Conservation (phyloP, 768 basidiomycete species). For the Mycena latifolia region DNA sequence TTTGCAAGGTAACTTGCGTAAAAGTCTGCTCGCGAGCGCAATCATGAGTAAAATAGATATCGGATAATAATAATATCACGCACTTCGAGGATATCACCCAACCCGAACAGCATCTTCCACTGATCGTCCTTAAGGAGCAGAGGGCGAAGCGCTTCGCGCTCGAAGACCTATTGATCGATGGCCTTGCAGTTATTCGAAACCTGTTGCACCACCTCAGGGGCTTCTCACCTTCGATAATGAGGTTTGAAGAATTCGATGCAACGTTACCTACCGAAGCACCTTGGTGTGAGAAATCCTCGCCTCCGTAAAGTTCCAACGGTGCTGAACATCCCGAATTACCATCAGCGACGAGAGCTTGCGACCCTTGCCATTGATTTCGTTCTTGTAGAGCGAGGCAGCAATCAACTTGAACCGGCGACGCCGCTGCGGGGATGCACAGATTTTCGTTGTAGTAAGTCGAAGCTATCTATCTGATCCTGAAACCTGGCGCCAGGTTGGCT, state of each 20-base stretch:
- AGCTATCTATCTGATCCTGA: no score
- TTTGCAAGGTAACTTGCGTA: conserved; percentile 6
- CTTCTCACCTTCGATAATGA: no score
- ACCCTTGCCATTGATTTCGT: no score
- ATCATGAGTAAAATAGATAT: not conserved
- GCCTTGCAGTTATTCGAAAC: not conserved
- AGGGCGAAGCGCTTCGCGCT: not conserved
- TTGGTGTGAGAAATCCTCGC: not conserved
- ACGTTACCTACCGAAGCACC: not conserved
- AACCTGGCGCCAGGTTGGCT: no score
- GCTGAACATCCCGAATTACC: no score
- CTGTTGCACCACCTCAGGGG: no score
- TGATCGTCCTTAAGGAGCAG: not conserved
- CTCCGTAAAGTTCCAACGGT: conserved; percentile 4
- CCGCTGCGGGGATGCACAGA: conserved; percentile 23
- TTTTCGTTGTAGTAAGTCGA: conserved; percentile 1
- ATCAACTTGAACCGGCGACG: conserved; percentile 1
- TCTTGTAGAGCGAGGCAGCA: not conserved
- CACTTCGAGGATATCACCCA: not conserved
- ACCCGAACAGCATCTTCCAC: not conserved
- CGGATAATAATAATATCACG: not conserved
- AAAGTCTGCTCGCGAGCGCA: not conserved
- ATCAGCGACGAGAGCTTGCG: no score
- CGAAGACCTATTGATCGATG: conserved; percentile 7
- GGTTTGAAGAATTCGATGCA: no score